Evolutionary conservation across 257 asterid genomes (phyloP).

Genomic region (Forsythia suspensa): DNA sequence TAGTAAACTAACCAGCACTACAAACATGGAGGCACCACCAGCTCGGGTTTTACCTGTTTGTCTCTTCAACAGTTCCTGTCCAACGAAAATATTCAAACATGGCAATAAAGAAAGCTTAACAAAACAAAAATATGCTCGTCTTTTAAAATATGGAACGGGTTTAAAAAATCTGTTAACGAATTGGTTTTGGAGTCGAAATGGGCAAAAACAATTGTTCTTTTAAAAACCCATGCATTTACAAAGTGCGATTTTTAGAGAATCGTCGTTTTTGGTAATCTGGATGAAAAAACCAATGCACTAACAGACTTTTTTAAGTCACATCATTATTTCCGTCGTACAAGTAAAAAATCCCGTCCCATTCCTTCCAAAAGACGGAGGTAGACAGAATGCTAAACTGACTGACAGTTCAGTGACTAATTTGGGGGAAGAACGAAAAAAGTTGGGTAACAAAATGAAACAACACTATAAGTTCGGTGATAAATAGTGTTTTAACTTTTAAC

Average conservation of each 20-base stretch:
- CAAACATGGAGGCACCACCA: conserved; percentile 37
- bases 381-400: too few relatives aligned
- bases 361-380: too few relatives aligned
- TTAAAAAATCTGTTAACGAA: neutral
- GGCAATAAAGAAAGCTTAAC: conserved; percentile 8
- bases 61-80: conserved; percentile 51
- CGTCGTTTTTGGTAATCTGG: neutral
- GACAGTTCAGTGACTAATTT: too few relatives aligned
- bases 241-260: neutral
- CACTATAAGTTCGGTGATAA: too few relatives aligned
- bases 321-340: too few relatives aligned
- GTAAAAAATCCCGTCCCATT: too few relatives aligned
- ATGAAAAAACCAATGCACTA: neutral
- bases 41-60: conserved; percentile 41
- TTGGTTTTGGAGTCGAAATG: neutral
- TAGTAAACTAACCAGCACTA: conserved; percentile 45
- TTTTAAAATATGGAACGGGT: neutral
- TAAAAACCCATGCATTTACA: neutral
- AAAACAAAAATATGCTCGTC: neutral
- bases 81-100: neutral
- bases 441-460: too few relatives aligned
- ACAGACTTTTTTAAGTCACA: too few relatives aligned
- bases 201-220: neutral
- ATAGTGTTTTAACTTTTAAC: too few relatives aligned
- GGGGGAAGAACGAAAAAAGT: too few relatives aligned